Conservation (phyloP, 108 stramenopile genomes). For the Craspedostauros australis region DNA sequence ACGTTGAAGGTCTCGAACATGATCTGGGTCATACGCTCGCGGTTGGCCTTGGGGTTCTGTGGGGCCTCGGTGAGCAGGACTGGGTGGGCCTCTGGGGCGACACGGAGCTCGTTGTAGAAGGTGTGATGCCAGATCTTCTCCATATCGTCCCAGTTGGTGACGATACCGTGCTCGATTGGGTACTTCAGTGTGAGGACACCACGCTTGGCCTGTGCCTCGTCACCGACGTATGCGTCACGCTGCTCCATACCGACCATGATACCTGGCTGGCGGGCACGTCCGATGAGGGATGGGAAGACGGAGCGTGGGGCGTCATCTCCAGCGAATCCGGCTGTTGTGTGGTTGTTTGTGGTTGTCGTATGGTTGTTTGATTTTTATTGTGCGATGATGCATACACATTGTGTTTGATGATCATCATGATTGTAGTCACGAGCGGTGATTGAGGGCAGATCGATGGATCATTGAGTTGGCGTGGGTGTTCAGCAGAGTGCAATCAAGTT, state of each 20-base stretch:
- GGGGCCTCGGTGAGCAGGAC: slow-evolving; percentile 97
- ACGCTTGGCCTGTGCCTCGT: slow-evolving; percentile 90
- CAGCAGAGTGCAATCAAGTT: too few relatives aligned
- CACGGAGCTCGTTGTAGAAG: slow-evolving; percentile 90
- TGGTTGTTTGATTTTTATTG: too few relatives aligned
- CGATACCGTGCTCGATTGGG: slow-evolving; percentile 95
- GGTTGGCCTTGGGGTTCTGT: slow-evolving; percentile 96
- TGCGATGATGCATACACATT: too few relatives aligned
- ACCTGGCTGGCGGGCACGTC: slow-evolving; percentile 89
- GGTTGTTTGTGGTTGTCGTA: background rate
- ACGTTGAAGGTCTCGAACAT: slow-evolving; percentile 99
- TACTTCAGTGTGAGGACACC: slow-evolving; percentile 94
- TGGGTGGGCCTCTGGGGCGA: slow-evolving; percentile 90
- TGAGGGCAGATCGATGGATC: too few relatives aligned
- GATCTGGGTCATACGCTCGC: slow-evolving; percentile 97
- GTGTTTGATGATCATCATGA: too few relatives aligned
- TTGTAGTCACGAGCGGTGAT: too few relatives aligned
- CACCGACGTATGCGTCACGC: slow-evolving; percentile 92
- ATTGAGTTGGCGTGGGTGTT: too few relatives aligned
- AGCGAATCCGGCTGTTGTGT: slow-evolving; percentile 70
- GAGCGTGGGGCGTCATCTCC: slow-evolving; percentile 89
- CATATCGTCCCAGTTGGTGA: slow-evolving; percentile 93
- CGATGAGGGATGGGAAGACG: slow-evolving; percentile 91
- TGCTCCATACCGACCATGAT: slow-evolving; percentile 74
- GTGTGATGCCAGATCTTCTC: slow-evolving; percentile 93